phyloP scores from a whole-genome alignment of 2,329 filamentous ascomycete genomes.

The Alternaria arbusti region DNA sequence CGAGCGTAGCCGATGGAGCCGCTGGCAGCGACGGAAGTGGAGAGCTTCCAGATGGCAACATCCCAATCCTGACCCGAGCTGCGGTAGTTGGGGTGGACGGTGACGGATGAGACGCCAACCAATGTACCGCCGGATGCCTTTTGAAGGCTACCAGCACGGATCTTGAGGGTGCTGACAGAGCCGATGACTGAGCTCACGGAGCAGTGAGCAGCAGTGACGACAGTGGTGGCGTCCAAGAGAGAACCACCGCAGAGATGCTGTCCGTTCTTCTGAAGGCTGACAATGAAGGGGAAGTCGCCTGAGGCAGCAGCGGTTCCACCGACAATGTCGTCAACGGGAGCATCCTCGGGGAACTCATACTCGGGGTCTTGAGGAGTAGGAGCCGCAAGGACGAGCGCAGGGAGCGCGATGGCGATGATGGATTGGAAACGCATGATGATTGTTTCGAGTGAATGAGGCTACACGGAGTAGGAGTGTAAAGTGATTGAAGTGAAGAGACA shows the following conservation, averaged over 20 bases:
- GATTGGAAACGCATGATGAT: slow-evolving; percentile 33
- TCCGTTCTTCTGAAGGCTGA: slow-evolving; percentile 26
- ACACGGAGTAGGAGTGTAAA: slow-evolving; percentile 1
- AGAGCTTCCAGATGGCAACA: slow-evolving; percentile 36
- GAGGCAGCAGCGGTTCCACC: slow-evolving; percentile 30
- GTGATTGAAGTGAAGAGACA: slow-evolving; percentile 12
- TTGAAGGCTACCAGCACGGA: slow-evolving; percentile 31
- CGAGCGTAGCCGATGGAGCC: slow-evolving; percentile 30
- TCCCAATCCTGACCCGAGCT: slow-evolving; percentile 24
- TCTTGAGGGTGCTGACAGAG: slow-evolving; percentile 2
- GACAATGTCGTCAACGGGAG: slow-evolving; percentile 25
- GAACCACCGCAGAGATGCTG: slow-evolving; percentile 39
- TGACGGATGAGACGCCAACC: slow-evolving; percentile 24
- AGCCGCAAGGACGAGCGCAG: slow-evolving; percentile 26
- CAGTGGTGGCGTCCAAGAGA: slow-evolving; percentile 35
- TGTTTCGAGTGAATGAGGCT: slow-evolving; percentile 4
- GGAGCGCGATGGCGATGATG: slow-evolving; percentile 28
- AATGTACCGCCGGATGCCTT: slow-evolving; percentile 28
- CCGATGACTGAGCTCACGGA: slow-evolving; percentile 23
- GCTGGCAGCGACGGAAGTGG: slow-evolving; percentile 29
- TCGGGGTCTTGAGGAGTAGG: slow-evolving; percentile 30
- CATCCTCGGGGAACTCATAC: slow-evolving; percentile 8
- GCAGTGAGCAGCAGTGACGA: slow-evolving; percentile 40
- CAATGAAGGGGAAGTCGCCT: slow-evolving; percentile 40
- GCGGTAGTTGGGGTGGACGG: slow-evolving; percentile 29